Evolutionary conservation across 164 flowering plant species (phyloP).

Genomic region (Chimonanthus praecox): DNA sequence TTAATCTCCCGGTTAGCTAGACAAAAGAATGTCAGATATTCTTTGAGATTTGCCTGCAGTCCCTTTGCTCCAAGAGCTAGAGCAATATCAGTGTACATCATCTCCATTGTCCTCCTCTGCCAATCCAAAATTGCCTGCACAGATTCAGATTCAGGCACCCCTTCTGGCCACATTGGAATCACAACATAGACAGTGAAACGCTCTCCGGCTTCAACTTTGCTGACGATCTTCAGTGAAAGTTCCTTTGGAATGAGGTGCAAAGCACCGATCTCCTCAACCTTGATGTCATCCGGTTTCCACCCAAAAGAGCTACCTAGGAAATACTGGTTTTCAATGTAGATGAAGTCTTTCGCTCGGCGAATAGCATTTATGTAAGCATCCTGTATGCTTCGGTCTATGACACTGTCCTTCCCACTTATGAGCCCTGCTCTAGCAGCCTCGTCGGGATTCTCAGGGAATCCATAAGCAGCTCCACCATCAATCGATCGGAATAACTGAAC

Average conservation of each 20-base stretch:
- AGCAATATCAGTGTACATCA: conserved; percentile 61
- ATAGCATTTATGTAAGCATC: conserved; percentile 77
- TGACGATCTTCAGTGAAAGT: conserved; percentile 55
- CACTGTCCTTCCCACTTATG: conserved; percentile 54
- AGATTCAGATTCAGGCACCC: conserved; percentile 52
- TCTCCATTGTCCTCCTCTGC: conserved; percentile 70
- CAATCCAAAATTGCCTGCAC: conserved; percentile 63
- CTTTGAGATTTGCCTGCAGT: conserved; percentile 39
- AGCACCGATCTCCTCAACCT: conserved; percentile 45
- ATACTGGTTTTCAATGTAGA: conserved; percentile 75
- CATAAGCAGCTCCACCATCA: conserved; percentile 77
- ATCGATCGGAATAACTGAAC: conserved; percentile 74
- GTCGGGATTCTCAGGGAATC: conserved; percentile 57
- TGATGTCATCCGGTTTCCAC: conserved; percentile 42
- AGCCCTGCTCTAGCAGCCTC: conserved; percentile 62
- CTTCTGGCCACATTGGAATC: conserved; percentile 82
- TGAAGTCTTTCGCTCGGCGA: conserved; percentile 62
- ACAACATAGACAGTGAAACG: conserved; percentile 55
- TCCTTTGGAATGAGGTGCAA: conserved; percentile 62
- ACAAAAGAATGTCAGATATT: conserved; percentile 63
- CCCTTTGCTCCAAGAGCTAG: conserved; percentile 44
- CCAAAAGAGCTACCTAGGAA: conserved; percentile 67
- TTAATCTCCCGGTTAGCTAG: conserved; percentile 56
- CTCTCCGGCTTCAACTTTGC: conserved; percentile 64
- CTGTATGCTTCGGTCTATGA: conserved; percentile 70